phyloP scores from a whole-genome alignment of 2,329 filamentous ascomycete species.

The Microdochium bolleyi region DNA sequence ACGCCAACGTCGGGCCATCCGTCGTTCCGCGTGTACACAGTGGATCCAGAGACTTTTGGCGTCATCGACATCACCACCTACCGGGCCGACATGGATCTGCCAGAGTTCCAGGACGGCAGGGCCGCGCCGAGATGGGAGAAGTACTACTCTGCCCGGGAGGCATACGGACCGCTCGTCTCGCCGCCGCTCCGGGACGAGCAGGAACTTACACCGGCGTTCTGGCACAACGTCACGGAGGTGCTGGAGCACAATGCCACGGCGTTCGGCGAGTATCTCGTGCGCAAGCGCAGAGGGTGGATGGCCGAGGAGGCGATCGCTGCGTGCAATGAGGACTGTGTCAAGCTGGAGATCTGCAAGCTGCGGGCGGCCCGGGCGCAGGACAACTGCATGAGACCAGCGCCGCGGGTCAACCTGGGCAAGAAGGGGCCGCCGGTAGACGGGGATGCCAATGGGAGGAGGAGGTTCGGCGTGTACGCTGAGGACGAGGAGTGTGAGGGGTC shows the following conservation, averaged over 20 bases:
- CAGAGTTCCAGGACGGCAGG: conserved; percentile 27
- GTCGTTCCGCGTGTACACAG: conserved; percentile 49
- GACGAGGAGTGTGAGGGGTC: conserved; percentile 5
- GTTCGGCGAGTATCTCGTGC: conserved; percentile 37
- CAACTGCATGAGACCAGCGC: conserved; percentile 34
- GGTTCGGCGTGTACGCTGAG: not conserved
- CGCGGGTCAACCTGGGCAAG: conserved; percentile 24
- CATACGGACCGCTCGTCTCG: conserved; percentile 37
- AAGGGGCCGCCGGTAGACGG: conserved; percentile 7
- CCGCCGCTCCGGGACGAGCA: conserved; percentile 27
- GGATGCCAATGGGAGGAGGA: conserved; percentile 12
- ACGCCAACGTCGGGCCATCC: conserved; percentile 47
- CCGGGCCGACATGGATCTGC: conserved; percentile 39
- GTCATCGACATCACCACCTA: conserved; percentile 47
- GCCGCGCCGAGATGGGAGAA: conserved; percentile 41
- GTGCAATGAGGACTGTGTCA: conserved; percentile 34
- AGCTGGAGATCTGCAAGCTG: conserved; percentile 40
- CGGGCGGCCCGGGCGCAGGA: conserved; percentile 43
- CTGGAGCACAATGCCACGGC: conserved; percentile 32
- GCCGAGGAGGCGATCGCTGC: conserved; percentile 14
- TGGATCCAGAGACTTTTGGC: conserved; percentile 48
- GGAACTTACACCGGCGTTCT: conserved; percentile 49
- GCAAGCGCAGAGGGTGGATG: conserved; percentile 39
- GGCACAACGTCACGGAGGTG: conserved; percentile 45
- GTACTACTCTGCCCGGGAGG: conserved; percentile 48